Evolutionary conservation across 129 eudicot species (phyloP).

Genomic region (Heracleum sosnowskyi): DNA sequence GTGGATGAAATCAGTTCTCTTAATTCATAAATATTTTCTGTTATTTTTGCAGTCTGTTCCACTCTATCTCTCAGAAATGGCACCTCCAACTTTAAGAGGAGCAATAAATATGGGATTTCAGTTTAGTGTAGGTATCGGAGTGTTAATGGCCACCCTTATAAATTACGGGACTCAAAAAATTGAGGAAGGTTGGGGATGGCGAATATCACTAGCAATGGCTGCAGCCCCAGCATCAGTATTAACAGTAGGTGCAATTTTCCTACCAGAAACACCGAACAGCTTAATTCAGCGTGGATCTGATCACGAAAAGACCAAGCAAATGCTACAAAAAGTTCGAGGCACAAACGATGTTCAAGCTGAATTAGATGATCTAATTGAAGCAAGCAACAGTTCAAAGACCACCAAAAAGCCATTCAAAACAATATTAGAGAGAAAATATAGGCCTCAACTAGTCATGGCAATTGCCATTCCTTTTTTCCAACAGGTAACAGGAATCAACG

Average conservation of each 20-base stretch:
- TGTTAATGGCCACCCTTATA: constrained; percentile 36
- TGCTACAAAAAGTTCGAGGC: constrained; percentile 60
- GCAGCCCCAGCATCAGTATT: constrained; percentile 43
- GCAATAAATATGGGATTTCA: constrained; percentile 51
- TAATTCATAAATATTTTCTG: neutral
- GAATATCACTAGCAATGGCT: constrained; percentile 47
- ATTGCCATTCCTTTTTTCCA: constrained; percentile 43
- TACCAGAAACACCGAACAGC: constrained; percentile 62
- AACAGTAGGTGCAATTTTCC: constrained; percentile 39
- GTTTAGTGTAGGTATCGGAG: constrained; percentile 35
- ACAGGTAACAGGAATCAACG: constrained; percentile 51
- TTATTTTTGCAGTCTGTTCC: constrained; percentile 33
- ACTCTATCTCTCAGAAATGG: constrained; percentile 50
- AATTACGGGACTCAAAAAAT: constrained; percentile 45
- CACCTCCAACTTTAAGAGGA: constrained; percentile 48
- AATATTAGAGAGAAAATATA: constrained; percentile 22
- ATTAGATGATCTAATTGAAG: constrained; percentile 49
- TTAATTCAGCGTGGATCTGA: constrained; percentile 29
- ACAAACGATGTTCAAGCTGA: constrained; percentile 46
- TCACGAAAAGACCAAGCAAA: constrained; percentile 36
- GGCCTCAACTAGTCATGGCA: constrained; percentile 53
- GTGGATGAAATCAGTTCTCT: neutral
- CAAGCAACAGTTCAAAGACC: constrained; percentile 38
- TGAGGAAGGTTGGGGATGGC: constrained; percentile 53
- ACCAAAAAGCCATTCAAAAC: constrained; percentile 32